Evolutionary conservation across 2,329 filamentous ascomycete genomes (phyloP).

Genomic region (Myrmaecium sp.): DNA sequence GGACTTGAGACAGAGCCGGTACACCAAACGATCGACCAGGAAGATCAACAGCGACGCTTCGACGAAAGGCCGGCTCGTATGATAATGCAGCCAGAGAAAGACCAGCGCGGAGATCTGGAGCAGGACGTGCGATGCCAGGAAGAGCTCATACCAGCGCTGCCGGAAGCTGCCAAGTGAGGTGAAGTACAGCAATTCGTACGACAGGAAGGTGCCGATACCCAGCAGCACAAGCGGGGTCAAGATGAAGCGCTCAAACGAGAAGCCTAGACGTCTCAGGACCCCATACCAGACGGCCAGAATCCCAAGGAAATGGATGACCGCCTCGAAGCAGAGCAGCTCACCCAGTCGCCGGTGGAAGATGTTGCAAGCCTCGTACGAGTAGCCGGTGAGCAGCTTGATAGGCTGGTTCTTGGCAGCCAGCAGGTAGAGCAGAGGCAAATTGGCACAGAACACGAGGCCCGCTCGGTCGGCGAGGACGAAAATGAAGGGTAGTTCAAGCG

Average conservation of each 20-base stretch:
- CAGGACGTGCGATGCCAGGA: conserved; percentile 40
- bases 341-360: conserved; percentile 48
- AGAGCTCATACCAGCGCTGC: conserved; percentile 44
- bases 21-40: conserved; percentile 38
- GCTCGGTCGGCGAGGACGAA: conserved; percentile 43
- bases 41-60: conserved; percentile 38
- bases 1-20: conserved; percentile 37
- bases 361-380: conserved; percentile 49
- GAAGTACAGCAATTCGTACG: conserved; percentile 45
- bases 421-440: conserved; percentile 41
- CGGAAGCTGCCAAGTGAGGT: conserved; percentile 44
- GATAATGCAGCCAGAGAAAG: conserved; percentile 44
- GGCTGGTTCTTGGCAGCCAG: conserved; percentile 52
- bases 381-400: conserved; percentile 40
- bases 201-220: conserved; percentile 37
- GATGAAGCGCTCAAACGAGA: conserved; percentile 34
- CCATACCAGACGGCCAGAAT: conserved; percentile 41
- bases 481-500: conserved; percentile 30
- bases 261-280: conserved; percentile 31
- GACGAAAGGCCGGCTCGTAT: conserved; percentile 36
- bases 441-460: conserved; percentile 35
- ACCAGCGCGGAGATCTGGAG: conserved; percentile 38
- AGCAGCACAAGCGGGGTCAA: conserved; percentile 34
- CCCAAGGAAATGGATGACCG: conserved; percentile 36
- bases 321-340: conserved; percentile 43